Evolutionary conservation across 805 yeast genomes (phyloP).

Genomic region (Myxozyma melibiosi): DNA sequence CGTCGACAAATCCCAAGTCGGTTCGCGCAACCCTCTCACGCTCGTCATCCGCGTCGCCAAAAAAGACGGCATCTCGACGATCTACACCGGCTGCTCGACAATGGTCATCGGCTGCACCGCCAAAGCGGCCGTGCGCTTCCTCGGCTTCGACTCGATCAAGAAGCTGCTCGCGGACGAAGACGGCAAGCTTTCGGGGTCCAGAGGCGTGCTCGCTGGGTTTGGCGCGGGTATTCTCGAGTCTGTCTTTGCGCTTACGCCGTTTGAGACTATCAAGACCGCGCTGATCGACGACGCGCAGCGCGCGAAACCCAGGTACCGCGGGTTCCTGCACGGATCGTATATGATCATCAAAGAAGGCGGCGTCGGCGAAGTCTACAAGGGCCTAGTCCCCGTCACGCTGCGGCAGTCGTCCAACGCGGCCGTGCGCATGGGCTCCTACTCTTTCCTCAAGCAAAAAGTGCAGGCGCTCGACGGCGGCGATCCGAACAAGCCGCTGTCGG

Average conservation of each 20-base stretch:
- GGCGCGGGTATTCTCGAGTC: slow-evolving; percentile 96
- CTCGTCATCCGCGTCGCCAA: slow-evolving; percentile 73
- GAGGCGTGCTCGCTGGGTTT: slow-evolving; percentile 95
- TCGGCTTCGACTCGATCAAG: slow-evolving; percentile 90
- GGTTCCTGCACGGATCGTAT: slow-evolving; percentile 63
- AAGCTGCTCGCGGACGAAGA: slow-evolving; percentile 72
- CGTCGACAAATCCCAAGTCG: slow-evolving; percentile 38
- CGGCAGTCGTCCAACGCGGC: slow-evolving; percentile 97
- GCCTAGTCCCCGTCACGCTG: slow-evolving; percentile 87
- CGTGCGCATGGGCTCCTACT: slow-evolving; percentile 90
- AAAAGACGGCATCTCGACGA: slow-evolving; percentile 73
- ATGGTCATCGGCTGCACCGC: slow-evolving; percentile 94
- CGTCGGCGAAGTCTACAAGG: slow-evolving; percentile 79
- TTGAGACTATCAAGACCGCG: slow-evolving; percentile 94
- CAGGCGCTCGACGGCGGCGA: slow-evolving; percentile 40
- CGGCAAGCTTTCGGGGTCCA: slow-evolving; percentile 83
- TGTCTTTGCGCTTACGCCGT: slow-evolving; percentile 92
- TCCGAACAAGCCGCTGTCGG: slow-evolving; percentile 72
- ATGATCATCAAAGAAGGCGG: slow-evolving; percentile 76
- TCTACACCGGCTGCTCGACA: slow-evolving; percentile 96
- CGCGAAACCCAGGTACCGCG: slow-evolving; percentile 70
- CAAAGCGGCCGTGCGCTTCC: slow-evolving; percentile 91
- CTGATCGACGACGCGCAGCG: slow-evolving; percentile 88
- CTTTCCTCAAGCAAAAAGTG: slow-evolving; percentile 63
- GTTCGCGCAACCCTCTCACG: slow-evolving; percentile 76